These are phyloP conservation scores for Quercus tomentella DNA, from an alignment of 331 rosid species.

Conservation along the genomic window DNA sequence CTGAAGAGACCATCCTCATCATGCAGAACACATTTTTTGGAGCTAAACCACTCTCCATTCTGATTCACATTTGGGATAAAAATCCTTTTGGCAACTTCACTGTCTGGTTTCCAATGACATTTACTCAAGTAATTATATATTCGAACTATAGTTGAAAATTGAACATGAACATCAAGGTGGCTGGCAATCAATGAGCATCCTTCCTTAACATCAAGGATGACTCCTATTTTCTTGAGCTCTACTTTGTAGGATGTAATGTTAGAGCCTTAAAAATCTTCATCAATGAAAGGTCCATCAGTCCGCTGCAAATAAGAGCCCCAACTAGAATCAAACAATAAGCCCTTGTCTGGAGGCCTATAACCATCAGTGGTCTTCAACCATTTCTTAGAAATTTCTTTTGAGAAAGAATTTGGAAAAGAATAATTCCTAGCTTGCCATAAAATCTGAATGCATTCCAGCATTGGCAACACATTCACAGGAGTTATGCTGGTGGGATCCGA, in stretches of 20 bases:
- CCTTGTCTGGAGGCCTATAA: conserved; percentile 38
- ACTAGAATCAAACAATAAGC: conserved; percentile 41
- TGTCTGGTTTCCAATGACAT: conserved; percentile 40
- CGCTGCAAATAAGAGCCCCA: conserved; percentile 28
- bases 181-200: conserved; percentile 42
- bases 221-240: conserved; percentile 53
- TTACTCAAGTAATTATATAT: conserved; percentile 35
- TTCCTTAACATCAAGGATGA: conserved; percentile 21
- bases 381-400: conserved; percentile 23
- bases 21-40: conserved; percentile 43
- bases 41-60: conserved; percentile 37
- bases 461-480: conserved; percentile 36
- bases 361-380: conserved; percentile 65
- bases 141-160: conserved; percentile 19
- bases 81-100: conserved; percentile 28
- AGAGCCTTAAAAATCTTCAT: conserved; percentile 41
- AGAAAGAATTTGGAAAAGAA: conserved; percentile 23
- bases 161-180: conserved; percentile 30
- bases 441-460: conserved; percentile 41
- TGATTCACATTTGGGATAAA: conserved; percentile 42
- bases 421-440: not conserved
- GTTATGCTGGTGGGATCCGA: conserved; percentile 30
- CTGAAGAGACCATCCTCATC: conserved; percentile 55
- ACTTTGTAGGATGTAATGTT: conserved; percentile 27
- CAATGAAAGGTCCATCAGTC: conserved; percentile 65